phyloP scores from a whole-genome alignment of 23 red algal species.

The Gracilariopsis chorda region DNA sequence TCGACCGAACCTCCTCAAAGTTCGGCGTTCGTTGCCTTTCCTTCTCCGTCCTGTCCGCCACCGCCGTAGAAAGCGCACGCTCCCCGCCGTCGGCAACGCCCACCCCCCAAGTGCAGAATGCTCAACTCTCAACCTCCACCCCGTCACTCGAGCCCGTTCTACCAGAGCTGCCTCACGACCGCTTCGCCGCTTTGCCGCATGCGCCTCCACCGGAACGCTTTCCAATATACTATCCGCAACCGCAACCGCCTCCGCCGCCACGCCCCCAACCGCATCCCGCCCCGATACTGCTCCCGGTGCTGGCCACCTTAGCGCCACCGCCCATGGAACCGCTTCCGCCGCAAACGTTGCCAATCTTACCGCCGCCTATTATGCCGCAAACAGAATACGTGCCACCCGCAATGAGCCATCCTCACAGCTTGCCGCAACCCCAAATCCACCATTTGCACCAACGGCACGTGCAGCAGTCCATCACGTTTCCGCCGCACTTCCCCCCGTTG shows the following conservation, averaged over 20 bases:
- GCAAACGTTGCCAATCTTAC: background rate
- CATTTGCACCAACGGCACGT: background rate
- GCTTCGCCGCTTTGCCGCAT: background rate
- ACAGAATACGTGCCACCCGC: background rate
- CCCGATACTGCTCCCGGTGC: background rate
- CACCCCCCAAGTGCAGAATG: background rate
- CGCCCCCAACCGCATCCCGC: background rate
- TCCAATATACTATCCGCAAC: background rate
- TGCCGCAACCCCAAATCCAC: too few relatives aligned
- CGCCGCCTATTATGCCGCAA: too few relatives aligned
- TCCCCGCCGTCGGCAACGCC: background rate
- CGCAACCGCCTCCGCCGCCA: background rate
- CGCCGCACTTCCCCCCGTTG: slow-evolving; percentile 1
- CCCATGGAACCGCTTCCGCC: background rate
- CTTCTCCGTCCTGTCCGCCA: background rate
- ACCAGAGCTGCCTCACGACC: background rate
- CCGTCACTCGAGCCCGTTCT: background rate
- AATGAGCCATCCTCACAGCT: background rate
- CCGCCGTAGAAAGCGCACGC: background rate
- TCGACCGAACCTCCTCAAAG: slow-evolving; percentile 19
- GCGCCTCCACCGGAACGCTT: background rate
- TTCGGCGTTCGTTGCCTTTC: slow-evolving; percentile 18
- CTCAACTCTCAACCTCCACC: too few relatives aligned
- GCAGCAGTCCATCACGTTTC: background rate
- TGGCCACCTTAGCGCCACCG: background rate